phyloP scores from a whole-genome alignment of 805 yeast species.

The Metschnikowia reukaufii region DNA sequence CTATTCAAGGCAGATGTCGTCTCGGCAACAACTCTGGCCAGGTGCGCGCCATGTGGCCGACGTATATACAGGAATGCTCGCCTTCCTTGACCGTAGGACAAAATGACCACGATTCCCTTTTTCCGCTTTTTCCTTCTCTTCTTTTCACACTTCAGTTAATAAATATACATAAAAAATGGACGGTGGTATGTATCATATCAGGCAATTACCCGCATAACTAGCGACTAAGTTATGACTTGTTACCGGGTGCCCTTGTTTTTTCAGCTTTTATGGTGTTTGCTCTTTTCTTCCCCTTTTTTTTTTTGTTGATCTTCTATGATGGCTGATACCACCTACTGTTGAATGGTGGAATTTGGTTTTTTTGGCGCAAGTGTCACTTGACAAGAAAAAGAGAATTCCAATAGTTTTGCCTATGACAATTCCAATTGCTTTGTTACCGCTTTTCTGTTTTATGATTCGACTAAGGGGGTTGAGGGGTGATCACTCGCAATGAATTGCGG shows the following conservation, averaged over 20 bases:
- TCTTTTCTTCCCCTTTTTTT: slow-evolving; percentile 14
- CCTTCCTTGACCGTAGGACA: slow-evolving; percentile 20
- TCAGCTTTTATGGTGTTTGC: too few relatives aligned
- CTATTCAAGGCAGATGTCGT: slow-evolving; percentile 1
- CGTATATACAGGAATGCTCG: slow-evolving; percentile 17
- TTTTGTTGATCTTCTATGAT: neutral
- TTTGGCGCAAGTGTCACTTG: too few relatives aligned
- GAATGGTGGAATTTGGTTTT: too few relatives aligned
- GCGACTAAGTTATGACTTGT: neutral
- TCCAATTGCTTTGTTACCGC: neutral
- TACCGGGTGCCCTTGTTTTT: too few relatives aligned
- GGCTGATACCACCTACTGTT: neutral
- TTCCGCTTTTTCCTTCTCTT: slow-evolving; percentile 23
- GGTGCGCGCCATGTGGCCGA: slow-evolving; percentile 13
- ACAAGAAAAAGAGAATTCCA: neutral
- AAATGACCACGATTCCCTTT: slow-evolving; percentile 22
- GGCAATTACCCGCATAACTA: neutral
- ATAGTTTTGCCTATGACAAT: neutral
- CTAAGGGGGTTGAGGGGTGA: neutral
- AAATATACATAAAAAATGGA: slow-evolving; percentile 46
- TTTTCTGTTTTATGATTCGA: neutral
- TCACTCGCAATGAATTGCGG: neutral
- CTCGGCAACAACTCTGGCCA: slow-evolving; percentile 8
- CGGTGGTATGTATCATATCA: slow-evolving; percentile 50
- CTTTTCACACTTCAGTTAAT: slow-evolving; percentile 21